Evolutionary conservation across 306 rosid genomes (phyloP).

Genomic region (Potentilla sterilis): DNA sequence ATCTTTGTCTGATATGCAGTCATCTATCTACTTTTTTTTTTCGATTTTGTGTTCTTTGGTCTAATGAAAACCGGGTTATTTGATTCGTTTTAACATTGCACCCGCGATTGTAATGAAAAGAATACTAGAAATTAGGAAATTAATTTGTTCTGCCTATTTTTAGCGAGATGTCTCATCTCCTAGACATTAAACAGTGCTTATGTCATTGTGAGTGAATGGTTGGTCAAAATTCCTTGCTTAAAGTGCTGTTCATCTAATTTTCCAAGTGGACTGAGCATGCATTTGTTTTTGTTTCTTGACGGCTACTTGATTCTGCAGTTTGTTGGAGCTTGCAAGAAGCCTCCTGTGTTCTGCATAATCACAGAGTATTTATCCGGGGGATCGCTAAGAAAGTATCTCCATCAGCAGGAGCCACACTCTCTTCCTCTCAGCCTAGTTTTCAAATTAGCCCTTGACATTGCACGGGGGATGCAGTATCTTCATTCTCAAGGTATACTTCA

Average conservation of each 20-base stretch:
- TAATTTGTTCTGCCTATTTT: not conserved
- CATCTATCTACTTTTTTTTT: not conserved
- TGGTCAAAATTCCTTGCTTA: conserved; percentile 11
- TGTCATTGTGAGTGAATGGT: not conserved
- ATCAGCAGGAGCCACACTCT: conserved; percentile 73
- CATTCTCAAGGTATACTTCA: conserved; percentile 94
- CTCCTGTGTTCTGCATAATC: conserved; percentile 93
- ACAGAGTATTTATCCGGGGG: conserved; percentile 92
- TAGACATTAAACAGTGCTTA: not conserved
- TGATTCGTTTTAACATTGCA: conserved; percentile 5
- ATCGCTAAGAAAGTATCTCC: conserved; percentile 77
- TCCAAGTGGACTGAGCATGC: not conserved
- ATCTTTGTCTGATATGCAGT: conserved; percentile 17
- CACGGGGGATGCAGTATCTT: conserved; percentile 83
- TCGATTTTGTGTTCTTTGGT: conserved; percentile 5
- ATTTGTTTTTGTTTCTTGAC: not conserved
- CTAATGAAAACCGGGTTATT: not conserved
- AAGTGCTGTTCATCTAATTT: conserved; percentile 4
- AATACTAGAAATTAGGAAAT: not conserved
- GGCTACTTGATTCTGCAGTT: conserved; percentile 49
- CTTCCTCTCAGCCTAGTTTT: conserved; percentile 67
- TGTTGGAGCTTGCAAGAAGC: conserved; percentile 93
- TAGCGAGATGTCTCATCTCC: not conserved
- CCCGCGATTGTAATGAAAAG: not conserved
- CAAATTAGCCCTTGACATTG: conserved; percentile 74